These are phyloP conservation scores for Gorgonomyces haynaldii DNA, from an alignment of 192 early-diverging fungal genomes.

Conservation along the genomic window DNA sequence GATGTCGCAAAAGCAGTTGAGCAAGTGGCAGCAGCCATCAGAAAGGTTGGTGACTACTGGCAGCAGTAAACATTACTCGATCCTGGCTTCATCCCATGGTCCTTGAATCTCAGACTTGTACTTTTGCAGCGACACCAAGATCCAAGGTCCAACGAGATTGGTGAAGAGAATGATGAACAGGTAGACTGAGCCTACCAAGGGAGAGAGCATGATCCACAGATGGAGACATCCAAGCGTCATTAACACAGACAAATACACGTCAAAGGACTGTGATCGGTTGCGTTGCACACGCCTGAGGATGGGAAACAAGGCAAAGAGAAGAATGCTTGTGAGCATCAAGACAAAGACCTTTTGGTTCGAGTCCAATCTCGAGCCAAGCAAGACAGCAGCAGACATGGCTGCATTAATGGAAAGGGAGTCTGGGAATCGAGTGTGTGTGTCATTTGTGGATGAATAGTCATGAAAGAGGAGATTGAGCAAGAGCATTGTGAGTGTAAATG, in stretches of 20 bases:
- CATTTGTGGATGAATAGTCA: conserved; percentile 41
- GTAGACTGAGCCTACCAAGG: conserved; percentile 46
- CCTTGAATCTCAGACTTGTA: conserved; percentile 97
- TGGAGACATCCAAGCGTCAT: conserved; percentile 10
- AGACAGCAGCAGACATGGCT: conserved; percentile 84
- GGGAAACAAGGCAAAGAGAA: conserved; percentile 92
- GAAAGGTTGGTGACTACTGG: background rate
- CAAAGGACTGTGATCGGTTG: conserved; percentile 24
- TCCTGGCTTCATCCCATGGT: conserved; percentile 86
- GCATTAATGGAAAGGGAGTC: conserved; percentile 96
- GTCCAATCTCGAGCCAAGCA: conserved; percentile 75
- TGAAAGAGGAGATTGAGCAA: conserved; percentile 80
- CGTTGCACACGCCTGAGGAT: conserved; percentile 71
- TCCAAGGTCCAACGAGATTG: conserved; percentile 77
- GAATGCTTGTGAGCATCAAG: conserved; percentile 73
- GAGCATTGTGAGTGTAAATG: conserved; percentile 72
- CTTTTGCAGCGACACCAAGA: conserved; percentile 84
- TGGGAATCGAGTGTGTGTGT: conserved; percentile 51
- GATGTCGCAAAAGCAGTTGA: conserved; percentile 1
- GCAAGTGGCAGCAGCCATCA: background rate
- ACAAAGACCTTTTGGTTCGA: conserved; percentile 80
- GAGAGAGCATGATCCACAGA: conserved; percentile 13
- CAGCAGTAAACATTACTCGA: too few relatives aligned
- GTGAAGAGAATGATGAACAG: conserved; percentile 57
- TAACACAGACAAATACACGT: conserved; percentile 12